Evolutionary conservation across 2,329 filamentous ascomycete genomes (phyloP), one percentile per base, ranked within the genome.

Genomic region (Lecanicillium sp.): DNA sequence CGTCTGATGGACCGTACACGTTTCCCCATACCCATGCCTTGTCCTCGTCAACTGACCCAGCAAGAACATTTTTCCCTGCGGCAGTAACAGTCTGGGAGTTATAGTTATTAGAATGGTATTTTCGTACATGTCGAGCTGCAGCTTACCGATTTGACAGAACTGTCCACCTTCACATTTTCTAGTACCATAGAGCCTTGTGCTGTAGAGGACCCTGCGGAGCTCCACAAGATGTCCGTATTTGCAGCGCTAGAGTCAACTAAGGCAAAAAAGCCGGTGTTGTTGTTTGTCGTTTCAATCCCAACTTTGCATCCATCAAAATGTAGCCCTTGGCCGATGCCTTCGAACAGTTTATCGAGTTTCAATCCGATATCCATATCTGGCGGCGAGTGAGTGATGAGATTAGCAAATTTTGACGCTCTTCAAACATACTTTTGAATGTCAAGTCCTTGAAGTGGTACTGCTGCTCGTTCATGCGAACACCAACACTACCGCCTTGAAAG

Each of bases 371-470:
- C 41, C 34, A 44, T 39, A n/a, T n/a, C n/a, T n/a, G n/a, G n/a
- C n/a, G 29, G 40, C 44, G 42, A 17, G 6, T 6, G 11, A 18
- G 14, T n/a, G 1, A 29, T 10, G 2, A 4, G 4, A 6, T 3
- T 20, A 3, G n/a, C 13, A 11, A 30, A 15, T 27, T 36, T 30
- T 47, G 29, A 46, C n/a, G n/a, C n/a, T n/a, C n/a, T n/a, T n/a
- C n/a, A n/a, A n/a, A n/a, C n/a, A n/a, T n/a, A 56, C 52, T 53
- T 35, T 53, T 53, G 41, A 59, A 59, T 5, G 36, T 45, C 15
- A 59, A 41, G 32, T 45, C 47, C 41, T 61, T 62, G 39, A 61
- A 52, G 15, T 57, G 47, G 34, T 59, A 61, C 44, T 60, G 57
- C 48, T 61, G 56, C 38, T 54, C 56, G 3, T 46, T 50, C 17